Percentiles rank a stretch among this genome's conserved stretches.
Conservation (phyloP, 1,284 basidiomycete species). For the Mycena citricolor region DNA sequence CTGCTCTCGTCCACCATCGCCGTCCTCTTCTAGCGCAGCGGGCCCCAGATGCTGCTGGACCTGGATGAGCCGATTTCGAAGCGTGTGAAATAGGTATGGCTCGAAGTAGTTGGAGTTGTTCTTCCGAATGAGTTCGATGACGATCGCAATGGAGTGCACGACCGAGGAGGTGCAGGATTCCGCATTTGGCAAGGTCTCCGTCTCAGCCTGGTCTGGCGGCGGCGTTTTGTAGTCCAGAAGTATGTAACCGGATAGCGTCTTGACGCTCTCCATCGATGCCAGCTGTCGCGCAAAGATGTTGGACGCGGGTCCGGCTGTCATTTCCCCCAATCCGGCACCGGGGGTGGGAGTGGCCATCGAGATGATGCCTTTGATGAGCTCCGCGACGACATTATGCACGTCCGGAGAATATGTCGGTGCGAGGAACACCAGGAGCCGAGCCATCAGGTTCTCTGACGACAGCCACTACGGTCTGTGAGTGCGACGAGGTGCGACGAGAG, state of each 20-base stretch:
- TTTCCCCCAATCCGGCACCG: slow-evolving; percentile 64
- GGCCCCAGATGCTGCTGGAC: slow-evolving; percentile 70
- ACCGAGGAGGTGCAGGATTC: slow-evolving; percentile 88
- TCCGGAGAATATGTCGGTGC: slow-evolving; percentile 79
- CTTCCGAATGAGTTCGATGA: slow-evolving; percentile 96
- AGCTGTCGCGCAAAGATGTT: slow-evolving; percentile 91
- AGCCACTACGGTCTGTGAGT: slow-evolving; percentile 66
- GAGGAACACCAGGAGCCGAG: slow-evolving; percentile 79
- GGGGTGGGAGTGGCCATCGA: slow-evolving; percentile 92
- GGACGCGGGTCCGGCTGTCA: slow-evolving; percentile 70
- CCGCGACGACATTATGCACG: slow-evolving; percentile 86
- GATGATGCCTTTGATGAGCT: slow-evolving; percentile 94
- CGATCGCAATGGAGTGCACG: slow-evolving; percentile 83
- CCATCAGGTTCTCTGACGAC: slow-evolving; percentile 82
- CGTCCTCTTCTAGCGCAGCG: slow-evolving; percentile 36
- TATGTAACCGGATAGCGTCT: slow-evolving; percentile 79
- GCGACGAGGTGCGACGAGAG: slow-evolving; percentile 26
- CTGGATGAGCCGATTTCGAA: slow-evolving; percentile 87
- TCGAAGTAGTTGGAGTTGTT: slow-evolving; percentile 99
- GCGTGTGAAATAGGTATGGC: slow-evolving; percentile 95
- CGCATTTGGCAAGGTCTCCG: slow-evolving; percentile 52
- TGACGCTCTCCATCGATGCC: slow-evolving; percentile 75
- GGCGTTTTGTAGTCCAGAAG: slow-evolving; percentile 59
- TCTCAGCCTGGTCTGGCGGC: slow-evolving; percentile 21
- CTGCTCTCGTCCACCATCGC: slow-evolving; percentile 67